These are phyloP conservation scores for Leptographium radiaticola DNA, from an alignment of 2,329 filamentous ascomycete species.

Conservation along the genomic window DNA sequence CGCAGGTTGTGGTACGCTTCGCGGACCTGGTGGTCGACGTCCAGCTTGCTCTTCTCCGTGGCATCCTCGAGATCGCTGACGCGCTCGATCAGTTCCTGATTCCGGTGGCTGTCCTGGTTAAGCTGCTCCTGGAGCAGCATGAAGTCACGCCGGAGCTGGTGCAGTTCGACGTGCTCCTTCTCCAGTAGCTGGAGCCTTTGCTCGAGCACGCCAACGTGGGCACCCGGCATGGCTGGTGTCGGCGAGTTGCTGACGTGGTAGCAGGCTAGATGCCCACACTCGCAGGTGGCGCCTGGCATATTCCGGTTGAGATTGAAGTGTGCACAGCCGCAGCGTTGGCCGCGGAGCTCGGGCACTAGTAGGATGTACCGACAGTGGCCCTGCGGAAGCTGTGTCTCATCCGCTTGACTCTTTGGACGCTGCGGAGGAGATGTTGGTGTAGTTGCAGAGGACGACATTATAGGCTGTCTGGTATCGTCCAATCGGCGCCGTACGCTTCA, in stretches of 20 bases:
- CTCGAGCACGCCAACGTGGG: slow-evolving; percentile 31
- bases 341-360: slow-evolving; percentile 41
- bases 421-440: slow-evolving; percentile 19
- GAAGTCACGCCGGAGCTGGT: slow-evolving; percentile 16
- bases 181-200: slow-evolving; percentile 32
- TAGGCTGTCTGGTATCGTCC: too few relatives aligned
- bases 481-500: too few relatives aligned
- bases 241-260: slow-evolving; percentile 40
- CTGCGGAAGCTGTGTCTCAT: slow-evolving; percentile 37
- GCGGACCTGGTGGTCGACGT: slow-evolving; percentile 38
- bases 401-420: slow-evolving; percentile 16
- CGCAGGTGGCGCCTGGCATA: slow-evolving; percentile 41
- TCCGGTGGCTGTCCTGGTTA: slow-evolving; percentile 17
- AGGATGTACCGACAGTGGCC: slow-evolving; percentile 49
- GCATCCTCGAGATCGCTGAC: slow-evolving; percentile 39
- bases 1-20: slow-evolving; percentile 41
- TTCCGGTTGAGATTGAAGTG: slow-evolving; percentile 40
- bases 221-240: slow-evolving; percentile 22
- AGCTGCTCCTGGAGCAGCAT: slow-evolving; percentile 12
- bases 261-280: slow-evolving; percentile 47
- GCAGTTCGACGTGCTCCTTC: slow-evolving; percentile 22
- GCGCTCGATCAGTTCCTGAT: slow-evolving; percentile 26
- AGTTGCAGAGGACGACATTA: slow-evolving; percentile 13
- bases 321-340: slow-evolving; percentile 45
- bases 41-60: slow-evolving; percentile 37